Evolutionary conservation across 305 asterid genomes (phyloP).

Genomic region (Fraxinus platypoda): DNA sequence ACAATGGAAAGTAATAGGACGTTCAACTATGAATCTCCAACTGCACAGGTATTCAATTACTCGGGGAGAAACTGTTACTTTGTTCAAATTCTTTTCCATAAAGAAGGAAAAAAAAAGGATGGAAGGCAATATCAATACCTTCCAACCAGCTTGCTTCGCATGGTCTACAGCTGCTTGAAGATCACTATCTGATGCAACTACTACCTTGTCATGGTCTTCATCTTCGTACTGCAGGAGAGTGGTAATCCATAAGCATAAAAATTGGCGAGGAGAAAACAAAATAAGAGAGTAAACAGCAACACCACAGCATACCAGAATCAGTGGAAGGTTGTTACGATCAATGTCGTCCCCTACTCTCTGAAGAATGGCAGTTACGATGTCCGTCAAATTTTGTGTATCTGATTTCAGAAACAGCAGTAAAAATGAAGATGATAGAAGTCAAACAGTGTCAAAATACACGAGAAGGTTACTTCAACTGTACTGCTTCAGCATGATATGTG

Average conservation of each 20-base stretch:
- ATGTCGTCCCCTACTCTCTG: slow-evolving; percentile 91
- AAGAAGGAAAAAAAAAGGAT: neutral
- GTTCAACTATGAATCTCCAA: neutral
- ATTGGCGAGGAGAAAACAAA: slow-evolving; percentile 10
- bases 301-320: slow-evolving; percentile 62
- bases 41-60: neutral
- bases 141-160: slow-evolving; percentile 90
- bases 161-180: slow-evolving; percentile 91
- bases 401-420: slow-evolving; percentile 24
- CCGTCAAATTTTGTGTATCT: slow-evolving; percentile 71
- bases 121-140: slow-evolving; percentile 48
- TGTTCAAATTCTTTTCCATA: neutral
- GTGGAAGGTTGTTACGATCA: slow-evolving; percentile 85
- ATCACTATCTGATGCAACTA: slow-evolving; percentile 89
- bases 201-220: slow-evolving; percentile 81
- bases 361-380: slow-evolving; percentile 74
- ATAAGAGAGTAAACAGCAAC: neutral
- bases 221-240: slow-evolving; percentile 74
- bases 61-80: neutral
- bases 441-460: neutral
- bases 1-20: neutral
- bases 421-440: neutral
- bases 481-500: neutral
- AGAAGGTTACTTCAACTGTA: neutral
- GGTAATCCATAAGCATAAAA: slow-evolving; percentile 22